Evolutionary conservation across 2,329 filamentous ascomycete species (phyloP), one percentile per base, ranked within the genome.

Genomic region (Aspergillus pseudotamarii): DNA sequence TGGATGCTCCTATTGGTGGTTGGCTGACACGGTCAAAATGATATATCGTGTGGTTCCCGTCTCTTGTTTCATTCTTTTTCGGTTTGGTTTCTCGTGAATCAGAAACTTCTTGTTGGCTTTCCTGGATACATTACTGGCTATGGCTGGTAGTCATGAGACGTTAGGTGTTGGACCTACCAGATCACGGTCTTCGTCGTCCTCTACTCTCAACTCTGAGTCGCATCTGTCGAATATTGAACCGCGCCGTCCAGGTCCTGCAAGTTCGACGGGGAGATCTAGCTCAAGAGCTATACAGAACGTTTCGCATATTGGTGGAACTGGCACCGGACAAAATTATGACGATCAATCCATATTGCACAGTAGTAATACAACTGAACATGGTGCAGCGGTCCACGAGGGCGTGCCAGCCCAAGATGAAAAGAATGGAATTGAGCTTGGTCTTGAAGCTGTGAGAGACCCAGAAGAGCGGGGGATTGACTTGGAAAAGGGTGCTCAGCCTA

Each of bases 261-360:
- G 34, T 36, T 60, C 28, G 26, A 60, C 43, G 48, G 59, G 62
- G 8, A 63, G 62, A 23, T 53, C 67, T 1, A 59, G 66, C 12
- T 71, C 72, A 55, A 51, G 59, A 19, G 71, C 69, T 6, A 61
- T 64, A 41, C 50, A 60, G 4, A 60, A 66, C 14, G 60, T 63
- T 21, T 19, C 45, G 14, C 61, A 64, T 26, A 60, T 76, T 1
- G 64, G 71, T 46, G 67, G 72, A 23, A 65, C 75, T 3, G 69
- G 73, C 63, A 77, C 75, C 1, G 74, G 67, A 3, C 69, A 68
- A 26, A 72, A 77, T 60, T 66, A 76, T 1, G 76, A 79, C 57
- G 75, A 79, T 58, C 68, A 75, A 8, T 72, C 71, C 9, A 62
- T 73, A 8, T 78, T 76, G 34, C 69, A 76, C 54, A 71, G 66